Evolutionary conservation across 73 alveolate genomes (phyloP).

Genomic region (Breviolum minutum): DNA sequence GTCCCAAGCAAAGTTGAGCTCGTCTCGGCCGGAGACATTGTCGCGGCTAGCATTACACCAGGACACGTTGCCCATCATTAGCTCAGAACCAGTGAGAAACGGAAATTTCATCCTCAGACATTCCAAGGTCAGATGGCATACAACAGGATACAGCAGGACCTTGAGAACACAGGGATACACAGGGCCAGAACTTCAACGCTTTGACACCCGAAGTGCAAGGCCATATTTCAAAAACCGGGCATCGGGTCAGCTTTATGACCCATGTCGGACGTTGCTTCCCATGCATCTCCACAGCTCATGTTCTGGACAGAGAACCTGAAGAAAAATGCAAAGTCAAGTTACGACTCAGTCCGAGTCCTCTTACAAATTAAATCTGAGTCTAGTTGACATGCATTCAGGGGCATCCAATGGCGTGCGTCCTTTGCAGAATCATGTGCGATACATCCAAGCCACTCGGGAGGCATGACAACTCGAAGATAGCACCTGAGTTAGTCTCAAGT

Average conservation of each 20-base stretch:
- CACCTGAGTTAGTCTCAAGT: slow-evolving; percentile 2
- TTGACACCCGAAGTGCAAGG: too few relatives aligned
- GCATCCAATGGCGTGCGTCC: neutral
- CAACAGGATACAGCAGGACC: neutral
- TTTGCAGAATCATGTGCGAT: neutral
- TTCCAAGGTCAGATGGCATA: too few relatives aligned
- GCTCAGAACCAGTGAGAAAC: slow-evolving; percentile 38
- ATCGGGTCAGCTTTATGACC: slow-evolving; percentile 90
- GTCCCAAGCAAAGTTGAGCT: slow-evolving; percentile 36
- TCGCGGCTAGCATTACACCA: slow-evolving; percentile 85
- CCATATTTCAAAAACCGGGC: neutral
- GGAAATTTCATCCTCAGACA: slow-evolving; percentile 50
- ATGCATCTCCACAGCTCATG: slow-evolving; percentile 64
- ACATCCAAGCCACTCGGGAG: slow-evolving; percentile 45
- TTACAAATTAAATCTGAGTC: too few relatives aligned
- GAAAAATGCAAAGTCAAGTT: neutral
- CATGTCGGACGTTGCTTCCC: slow-evolving; percentile 20
- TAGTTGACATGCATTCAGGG: too few relatives aligned
- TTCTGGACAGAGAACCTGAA: slow-evolving; percentile 51
- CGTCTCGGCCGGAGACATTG: slow-evolving; percentile 59
- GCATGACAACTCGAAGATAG: slow-evolving; percentile 62
- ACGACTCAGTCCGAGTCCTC: neutral
- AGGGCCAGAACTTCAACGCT: too few relatives aligned
- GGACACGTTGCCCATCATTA: slow-evolving; percentile 41
- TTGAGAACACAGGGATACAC: too few relatives aligned